A percentile compares a stretch with the other conserved stretches of the same genome.
These are phyloP conservation scores for Penicillium macrosclerotiorum DNA, from an alignment of 495 filamentous ascomycete species.

Conservation along the genomic window DNA sequence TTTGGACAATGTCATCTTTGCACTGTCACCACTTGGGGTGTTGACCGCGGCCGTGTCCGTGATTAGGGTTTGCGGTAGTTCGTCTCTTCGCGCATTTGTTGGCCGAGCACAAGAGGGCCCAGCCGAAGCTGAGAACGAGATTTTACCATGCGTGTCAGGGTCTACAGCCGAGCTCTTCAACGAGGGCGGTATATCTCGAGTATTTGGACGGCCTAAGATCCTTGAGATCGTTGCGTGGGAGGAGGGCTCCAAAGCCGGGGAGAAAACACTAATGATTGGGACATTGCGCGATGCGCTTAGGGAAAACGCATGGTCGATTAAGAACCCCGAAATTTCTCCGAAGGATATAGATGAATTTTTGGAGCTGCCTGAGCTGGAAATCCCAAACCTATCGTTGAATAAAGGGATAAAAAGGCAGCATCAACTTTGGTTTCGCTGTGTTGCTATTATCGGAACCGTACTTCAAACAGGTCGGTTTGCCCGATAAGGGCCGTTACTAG, in stretches of 20 bases:
- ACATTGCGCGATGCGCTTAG: constrained; percentile 30
- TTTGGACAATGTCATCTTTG: constrained; percentile 54
- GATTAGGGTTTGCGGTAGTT: constrained; percentile 52
- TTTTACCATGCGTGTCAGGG: constrained; percentile 43
- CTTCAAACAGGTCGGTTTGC: constrained; percentile 32
- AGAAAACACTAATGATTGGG: constrained; percentile 20
- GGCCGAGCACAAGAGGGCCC: constrained; percentile 48
- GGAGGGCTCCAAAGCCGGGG: constrained; percentile 9
- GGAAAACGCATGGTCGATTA: constrained; percentile 23
- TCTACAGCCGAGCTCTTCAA: constrained; percentile 45
- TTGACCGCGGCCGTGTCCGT: constrained; percentile 53
- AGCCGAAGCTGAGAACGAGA: constrained; percentile 39
- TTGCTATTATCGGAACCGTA: constrained; percentile 26
- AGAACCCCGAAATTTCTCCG: not conserved
- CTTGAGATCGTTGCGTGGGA: constrained; percentile 41
- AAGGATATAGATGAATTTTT: not conserved
- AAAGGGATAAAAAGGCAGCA: constrained; percentile 37
- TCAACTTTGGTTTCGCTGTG: constrained; percentile 34
- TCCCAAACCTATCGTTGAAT: constrained; percentile 49
- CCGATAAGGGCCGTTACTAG: not conserved
- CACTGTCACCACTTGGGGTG: constrained; percentile 53
- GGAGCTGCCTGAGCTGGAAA: constrained; percentile 30
- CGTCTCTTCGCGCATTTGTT: constrained; percentile 51
- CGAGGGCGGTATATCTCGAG: constrained; percentile 39
- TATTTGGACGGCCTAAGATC: constrained; percentile 40